Evolutionary conservation across 2,329 filamentous ascomycete genomes (phyloP).

Genomic region (Stromatinia cepivora): DNA sequence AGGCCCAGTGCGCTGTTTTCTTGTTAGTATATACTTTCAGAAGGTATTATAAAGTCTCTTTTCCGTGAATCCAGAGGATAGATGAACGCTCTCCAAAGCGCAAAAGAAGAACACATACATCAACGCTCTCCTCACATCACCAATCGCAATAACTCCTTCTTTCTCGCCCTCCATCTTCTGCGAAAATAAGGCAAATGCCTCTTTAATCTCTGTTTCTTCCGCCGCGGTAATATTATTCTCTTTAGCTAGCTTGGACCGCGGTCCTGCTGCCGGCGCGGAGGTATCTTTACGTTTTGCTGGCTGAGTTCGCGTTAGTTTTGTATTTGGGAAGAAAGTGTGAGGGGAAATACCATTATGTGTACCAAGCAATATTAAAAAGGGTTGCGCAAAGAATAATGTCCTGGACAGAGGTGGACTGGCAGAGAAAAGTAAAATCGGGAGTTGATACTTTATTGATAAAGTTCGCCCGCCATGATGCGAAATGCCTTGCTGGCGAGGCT

Average conservation of each 20-base stretch:
- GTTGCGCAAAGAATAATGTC: neutral
- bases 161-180: constrained; percentile 71
- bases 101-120: constrained; percentile 52
- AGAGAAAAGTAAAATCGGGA: neutral
- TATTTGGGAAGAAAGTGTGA: fast-evolving
- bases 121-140: constrained; percentile 65
- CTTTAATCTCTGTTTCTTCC: constrained; percentile 86
- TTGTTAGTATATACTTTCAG: neutral
- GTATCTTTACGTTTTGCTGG: constrained; percentile 39
- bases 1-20: constrained; percentile 76
- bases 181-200: constrained; percentile 83
- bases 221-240: constrained; percentile 82
- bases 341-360: neutral
- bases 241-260: constrained; percentile 84
- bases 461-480: constrained; percentile 12
- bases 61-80: neutral
- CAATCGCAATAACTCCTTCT: constrained; percentile 50
- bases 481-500: constrained; percentile 14
- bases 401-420: neutral
- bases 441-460: constrained; percentile 3
- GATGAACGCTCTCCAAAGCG: neutral
- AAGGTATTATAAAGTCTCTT: too few relatives aligned
- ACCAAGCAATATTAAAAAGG: neutral
- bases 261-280: constrained; percentile 31
- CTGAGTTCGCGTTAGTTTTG: constrained; percentile 27